Percentiles rank a stretch among this genome's conserved stretches.
Evolutionary conservation across 805 yeast species (phyloP).

Genomic region (Blastobotrys mokoenaii): DNA sequence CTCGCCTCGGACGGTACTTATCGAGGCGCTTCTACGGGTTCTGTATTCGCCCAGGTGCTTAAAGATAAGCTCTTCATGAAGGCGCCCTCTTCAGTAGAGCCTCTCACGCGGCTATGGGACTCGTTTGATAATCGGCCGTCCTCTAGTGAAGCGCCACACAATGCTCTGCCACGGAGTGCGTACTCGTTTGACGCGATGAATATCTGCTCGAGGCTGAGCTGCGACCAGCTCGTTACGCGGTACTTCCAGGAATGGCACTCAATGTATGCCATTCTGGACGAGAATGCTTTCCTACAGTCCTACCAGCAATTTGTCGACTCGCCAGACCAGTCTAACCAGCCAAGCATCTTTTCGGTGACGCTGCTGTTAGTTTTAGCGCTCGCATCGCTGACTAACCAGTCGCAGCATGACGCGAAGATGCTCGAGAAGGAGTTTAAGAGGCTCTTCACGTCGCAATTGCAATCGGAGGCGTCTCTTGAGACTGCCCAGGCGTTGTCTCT

Average conservation of each 20-base stretch:
- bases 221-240: constrained; percentile 59
- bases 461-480: constrained; percentile 15
- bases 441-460: constrained; percentile 10
- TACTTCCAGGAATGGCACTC: constrained; percentile 77
- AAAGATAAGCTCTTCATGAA: constrained; percentile 22
- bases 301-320: constrained; percentile 36
- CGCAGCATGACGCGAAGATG: constrained; percentile 4
- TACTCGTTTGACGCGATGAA: constrained; percentile 10
- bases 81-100: constrained; percentile 17
- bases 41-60: constrained; percentile 23
- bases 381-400: constrained; percentile 16
- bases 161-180: constrained; percentile 6
- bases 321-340: constrained; percentile 2
- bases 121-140: too few species aligned
- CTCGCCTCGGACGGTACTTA: constrained; percentile 26
- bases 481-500: constrained; percentile 55
- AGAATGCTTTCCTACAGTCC: constrained; percentile 54
- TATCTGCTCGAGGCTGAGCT: constrained; percentile 45
- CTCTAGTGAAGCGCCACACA: neutral
- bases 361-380: constrained; percentile 24
- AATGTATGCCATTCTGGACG: constrained; percentile 60
- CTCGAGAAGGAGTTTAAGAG: constrained; percentile 21
- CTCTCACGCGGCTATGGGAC: neutral
- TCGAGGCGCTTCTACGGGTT: constrained; percentile 29
- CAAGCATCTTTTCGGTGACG: constrained; percentile 18